phyloP scores from a whole-genome alignment of 192 early-diverging fungal species.

The Neocallimastix lanati region DNA sequence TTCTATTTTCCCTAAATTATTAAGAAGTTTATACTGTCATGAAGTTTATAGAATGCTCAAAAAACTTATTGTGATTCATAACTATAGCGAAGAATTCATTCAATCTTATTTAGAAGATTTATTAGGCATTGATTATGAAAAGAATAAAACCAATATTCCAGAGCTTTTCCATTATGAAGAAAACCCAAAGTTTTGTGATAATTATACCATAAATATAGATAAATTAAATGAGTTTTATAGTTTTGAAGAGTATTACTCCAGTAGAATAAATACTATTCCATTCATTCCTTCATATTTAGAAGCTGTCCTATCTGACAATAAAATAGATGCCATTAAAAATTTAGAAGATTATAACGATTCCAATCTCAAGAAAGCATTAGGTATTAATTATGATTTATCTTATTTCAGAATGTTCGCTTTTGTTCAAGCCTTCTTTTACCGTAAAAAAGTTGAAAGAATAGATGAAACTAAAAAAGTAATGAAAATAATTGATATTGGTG shows the following conservation, averaged over 20 bases:
- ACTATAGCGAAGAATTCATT: not conserved
- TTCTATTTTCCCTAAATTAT: no score
- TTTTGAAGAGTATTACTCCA: no score
- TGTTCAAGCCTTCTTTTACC: conserved; percentile 6
- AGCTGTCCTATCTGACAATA: not conserved
- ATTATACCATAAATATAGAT: not conserved
- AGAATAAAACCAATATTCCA: not conserved
- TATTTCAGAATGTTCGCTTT: not conserved
- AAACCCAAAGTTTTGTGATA: not conserved
- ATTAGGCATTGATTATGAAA: not conserved
- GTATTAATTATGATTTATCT: not conserved
- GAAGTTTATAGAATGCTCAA: not conserved
- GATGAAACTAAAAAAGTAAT: conserved; percentile 4
- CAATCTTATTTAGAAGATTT: not conserved
- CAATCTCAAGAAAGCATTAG: not conserved
- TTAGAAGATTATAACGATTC: not conserved
- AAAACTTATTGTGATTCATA: no score
- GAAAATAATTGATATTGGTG: not conserved
- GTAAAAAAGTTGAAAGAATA: not conserved
- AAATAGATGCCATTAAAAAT: not conserved
- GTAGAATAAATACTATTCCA: not conserved
- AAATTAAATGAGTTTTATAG: not conserved
- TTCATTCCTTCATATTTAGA: not conserved
- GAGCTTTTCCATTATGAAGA: not conserved
- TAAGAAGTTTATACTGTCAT: no score